Conservation (phyloP, 768 basidiomycete species). For the Amanita rimosa region DNA sequence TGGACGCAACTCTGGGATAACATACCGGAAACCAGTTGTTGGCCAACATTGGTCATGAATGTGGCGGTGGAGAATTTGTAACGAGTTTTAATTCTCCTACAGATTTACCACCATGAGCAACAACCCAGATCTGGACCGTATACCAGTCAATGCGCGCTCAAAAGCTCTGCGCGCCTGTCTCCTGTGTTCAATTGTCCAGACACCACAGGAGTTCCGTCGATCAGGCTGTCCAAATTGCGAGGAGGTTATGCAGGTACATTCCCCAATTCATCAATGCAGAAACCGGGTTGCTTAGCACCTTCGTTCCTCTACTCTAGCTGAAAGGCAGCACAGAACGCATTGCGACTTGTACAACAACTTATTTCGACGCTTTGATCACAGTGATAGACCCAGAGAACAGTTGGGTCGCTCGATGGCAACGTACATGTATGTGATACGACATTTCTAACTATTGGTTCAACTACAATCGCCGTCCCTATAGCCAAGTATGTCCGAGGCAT, state of each 20-base stretch:
- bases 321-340: slow-evolving; percentile 81
- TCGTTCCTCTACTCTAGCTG: slow-evolving; percentile 45
- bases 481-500: slow-evolving; percentile 87
- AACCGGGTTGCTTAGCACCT: neutral
- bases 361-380: slow-evolving; percentile 88
- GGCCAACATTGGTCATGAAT: slow-evolving; percentile 55
- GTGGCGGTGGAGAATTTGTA: too few relatives aligned
- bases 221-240: slow-evolving; percentile 96
- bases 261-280: neutral
- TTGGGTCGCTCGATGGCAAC: slow-evolving; percentile 97
- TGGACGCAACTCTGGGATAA: neutral
- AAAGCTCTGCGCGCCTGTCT: slow-evolving; percentile 84
- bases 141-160: slow-evolving; percentile 18
- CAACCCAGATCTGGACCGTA: slow-evolving; percentile 1
- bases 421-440: slow-evolving; percentile 55
- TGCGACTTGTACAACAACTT: slow-evolving; percentile 76
- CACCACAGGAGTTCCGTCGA: slow-evolving; percentile 72
- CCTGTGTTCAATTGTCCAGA: slow-evolving; percentile 85
- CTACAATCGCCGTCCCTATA: slow-evolving; percentile 16
- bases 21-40: slow-evolving; percentile 54
- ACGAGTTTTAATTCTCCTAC: neutral
- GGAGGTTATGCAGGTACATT: slow-evolving; percentile 79
- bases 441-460: neutral
- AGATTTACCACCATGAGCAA: neutral
- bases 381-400: slow-evolving; percentile 77